A percentile compares a stretch with the other conserved stretches of the same genome.
Evolutionary conservation across 441 rosid species (phyloP).

Genomic region (Bruguiera hainesii): DNA sequence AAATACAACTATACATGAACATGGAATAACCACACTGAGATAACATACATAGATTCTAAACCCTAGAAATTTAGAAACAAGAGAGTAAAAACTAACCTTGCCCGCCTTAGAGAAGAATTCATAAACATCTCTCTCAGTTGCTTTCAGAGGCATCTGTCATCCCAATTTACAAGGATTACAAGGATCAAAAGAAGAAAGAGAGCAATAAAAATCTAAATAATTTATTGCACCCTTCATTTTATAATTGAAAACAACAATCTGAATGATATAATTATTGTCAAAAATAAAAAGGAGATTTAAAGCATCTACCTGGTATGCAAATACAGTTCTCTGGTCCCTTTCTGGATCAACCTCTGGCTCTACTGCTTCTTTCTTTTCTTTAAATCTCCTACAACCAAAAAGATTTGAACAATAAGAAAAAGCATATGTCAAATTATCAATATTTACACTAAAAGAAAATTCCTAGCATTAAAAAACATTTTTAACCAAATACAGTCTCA

Average conservation of each 20-base stretch:
- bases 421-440: too few relatives aligned
- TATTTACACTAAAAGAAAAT: too few relatives aligned
- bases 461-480: too few relatives aligned
- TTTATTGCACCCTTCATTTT: background rate
- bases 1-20: constrained; percentile 2
- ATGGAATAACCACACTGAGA: background rate
- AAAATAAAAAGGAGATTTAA: constrained; percentile 5
- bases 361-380: constrained; percentile 67
- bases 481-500: too few relatives aligned
- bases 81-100: constrained; percentile 50
- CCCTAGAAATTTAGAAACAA: background rate
- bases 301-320: constrained; percentile 78
- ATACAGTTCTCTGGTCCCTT: constrained; percentile 95
- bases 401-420: background rate
- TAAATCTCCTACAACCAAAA: constrained; percentile 49
- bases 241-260: background rate
- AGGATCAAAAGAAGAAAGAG: constrained; percentile 7
- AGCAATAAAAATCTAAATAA: constrained; percentile 1
- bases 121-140: constrained; percentile 85
- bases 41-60: background rate
- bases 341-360: constrained; percentile 96
- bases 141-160: constrained; percentile 89
- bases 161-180: background rate
- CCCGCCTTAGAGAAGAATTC: constrained; percentile 95
- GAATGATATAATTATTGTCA: background rate